Evolutionary conservation across 2,329 filamentous ascomycete species (phyloP), one percentile per base, ranked within the genome.

Genomic region (Neophaeococcomyces mojaviensis): DNA sequence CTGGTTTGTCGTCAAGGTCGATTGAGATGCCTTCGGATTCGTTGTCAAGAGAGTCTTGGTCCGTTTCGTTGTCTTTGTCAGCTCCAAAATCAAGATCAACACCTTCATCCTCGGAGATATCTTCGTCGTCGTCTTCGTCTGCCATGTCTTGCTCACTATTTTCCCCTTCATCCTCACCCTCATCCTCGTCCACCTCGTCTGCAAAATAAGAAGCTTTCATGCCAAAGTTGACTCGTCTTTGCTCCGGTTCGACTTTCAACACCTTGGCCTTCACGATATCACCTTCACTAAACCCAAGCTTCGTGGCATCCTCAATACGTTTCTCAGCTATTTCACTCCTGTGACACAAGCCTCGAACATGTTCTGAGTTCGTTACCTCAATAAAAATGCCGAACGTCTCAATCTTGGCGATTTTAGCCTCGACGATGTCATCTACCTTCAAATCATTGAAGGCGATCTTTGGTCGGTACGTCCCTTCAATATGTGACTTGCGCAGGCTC

Each of bases 321-420:
- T 83, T 82, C 55, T 95, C 88, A 0, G 92, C 89, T 76, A 98
- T 88, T 63, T 98, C 84, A 53, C 82, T 90, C 51, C 86, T 80
- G 64, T 98, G 92, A 64, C 90, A 97, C 8, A 98, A 76, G 51
- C 92, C 92, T 56, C 90, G 94, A 51, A 98, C 80, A 56, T 94
- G 94, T 46, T 79, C 75, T 3, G 89, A 94, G 49, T 84, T 81
- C 63, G 96, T 88, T 16, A 98, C 72, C 35, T 94, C 79, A 56
- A 98, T 85, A 64, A 98, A 98, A 4, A 90, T 90, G 54, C 92
- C 92, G 62, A 89, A 98, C 26, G 95, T 86, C 60, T 94, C 87
- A 2, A 97, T 88, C 66, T 94, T 95, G 58, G 89, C 83, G 46
- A 98, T 80, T 61, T 87, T 94, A 39, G 89, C 92, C 10, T 86